A percentile compares a stretch with the other conserved stretches of the same genome.
Conservation (phyloP, 306 rosid genomes). For the Cyclanthera cordifolia region DNA sequence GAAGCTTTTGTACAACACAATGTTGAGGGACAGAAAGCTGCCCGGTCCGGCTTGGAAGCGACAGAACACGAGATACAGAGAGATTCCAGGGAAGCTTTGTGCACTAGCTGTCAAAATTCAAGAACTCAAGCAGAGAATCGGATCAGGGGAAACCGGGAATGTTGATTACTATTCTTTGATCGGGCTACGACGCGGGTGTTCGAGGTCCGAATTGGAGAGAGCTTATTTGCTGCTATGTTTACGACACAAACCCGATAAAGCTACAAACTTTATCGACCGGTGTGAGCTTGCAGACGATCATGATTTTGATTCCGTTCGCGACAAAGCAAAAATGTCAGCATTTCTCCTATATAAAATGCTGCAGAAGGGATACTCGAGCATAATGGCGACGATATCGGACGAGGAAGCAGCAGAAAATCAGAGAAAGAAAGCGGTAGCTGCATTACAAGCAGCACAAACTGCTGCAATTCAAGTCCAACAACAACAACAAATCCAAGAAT, state of each 20-base stretch:
- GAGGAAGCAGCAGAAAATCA: conserved; percentile 74
- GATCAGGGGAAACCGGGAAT: conserved; percentile 49
- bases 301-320: conserved; percentile 61
- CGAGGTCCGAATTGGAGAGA: conserved; percentile 76
- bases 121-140: conserved; percentile 53
- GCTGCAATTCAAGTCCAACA: conserved; percentile 26
- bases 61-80: conserved; percentile 63
- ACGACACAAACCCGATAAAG: conserved; percentile 80
- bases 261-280: conserved; percentile 51
- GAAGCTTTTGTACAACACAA: conserved; percentile 74
- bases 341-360: conserved; percentile 66
- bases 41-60: conserved; percentile 89
- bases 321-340: conserved; percentile 65
- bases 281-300: conserved; percentile 66
- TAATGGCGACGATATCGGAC: conserved; percentile 44
- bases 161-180: conserved; percentile 75
- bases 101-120: conserved; percentile 50
- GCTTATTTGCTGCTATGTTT: conserved; percentile 56
- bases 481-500: conserved; percentile 14
- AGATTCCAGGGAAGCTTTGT: conserved; percentile 76
- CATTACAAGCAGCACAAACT: conserved; percentile 32
- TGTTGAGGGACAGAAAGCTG: conserved; percentile 68
- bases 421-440: conserved; percentile 45
- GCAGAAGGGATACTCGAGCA: conserved; percentile 68
- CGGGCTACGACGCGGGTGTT: conserved; percentile 76